Evolutionary conservation across 768 basidiomycete species (phyloP).

Genomic region (Suillus placidus): DNA sequence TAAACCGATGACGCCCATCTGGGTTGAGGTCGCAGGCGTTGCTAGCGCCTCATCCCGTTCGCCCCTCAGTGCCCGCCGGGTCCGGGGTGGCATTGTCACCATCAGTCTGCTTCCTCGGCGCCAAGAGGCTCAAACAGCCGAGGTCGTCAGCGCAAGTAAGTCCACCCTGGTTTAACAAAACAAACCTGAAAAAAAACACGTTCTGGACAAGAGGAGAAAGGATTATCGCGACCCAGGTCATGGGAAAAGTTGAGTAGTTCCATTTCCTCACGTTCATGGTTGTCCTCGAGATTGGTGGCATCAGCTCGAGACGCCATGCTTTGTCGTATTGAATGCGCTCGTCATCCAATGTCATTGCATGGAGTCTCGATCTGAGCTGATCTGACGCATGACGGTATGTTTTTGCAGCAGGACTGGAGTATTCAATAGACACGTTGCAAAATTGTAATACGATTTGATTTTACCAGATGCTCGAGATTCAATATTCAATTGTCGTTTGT

Average conservation of each 20-base stretch:
- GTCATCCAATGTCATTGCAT: neutral
- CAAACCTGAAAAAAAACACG: neutral
- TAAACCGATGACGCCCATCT: too few species aligned
- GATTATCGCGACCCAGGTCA: neutral
- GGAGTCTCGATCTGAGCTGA: neutral
- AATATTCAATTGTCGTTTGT: too few species aligned
- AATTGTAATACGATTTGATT: too few species aligned
- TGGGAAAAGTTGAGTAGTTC: neutral
- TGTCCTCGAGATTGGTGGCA: neutral
- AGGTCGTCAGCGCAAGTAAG: neutral
- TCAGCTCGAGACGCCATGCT: neutral
- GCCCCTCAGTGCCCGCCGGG: neutral
- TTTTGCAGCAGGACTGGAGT: too few species aligned
- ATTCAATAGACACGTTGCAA: too few species aligned
- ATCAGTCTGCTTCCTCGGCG: slow-evolving; percentile 1
- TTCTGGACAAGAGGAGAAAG: neutral
- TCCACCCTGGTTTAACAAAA: neutral
- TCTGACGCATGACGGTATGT: neutral
- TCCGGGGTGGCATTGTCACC: neutral
- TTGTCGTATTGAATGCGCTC: neutral
- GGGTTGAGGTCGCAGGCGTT: neutral
- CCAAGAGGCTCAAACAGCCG: neutral
- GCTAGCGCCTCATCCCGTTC: neutral
- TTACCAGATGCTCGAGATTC: too few species aligned
- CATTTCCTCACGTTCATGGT: neutral